Conservation (phyloP, 306 rosid species). For the Lathyrus tuberosus region DNA sequence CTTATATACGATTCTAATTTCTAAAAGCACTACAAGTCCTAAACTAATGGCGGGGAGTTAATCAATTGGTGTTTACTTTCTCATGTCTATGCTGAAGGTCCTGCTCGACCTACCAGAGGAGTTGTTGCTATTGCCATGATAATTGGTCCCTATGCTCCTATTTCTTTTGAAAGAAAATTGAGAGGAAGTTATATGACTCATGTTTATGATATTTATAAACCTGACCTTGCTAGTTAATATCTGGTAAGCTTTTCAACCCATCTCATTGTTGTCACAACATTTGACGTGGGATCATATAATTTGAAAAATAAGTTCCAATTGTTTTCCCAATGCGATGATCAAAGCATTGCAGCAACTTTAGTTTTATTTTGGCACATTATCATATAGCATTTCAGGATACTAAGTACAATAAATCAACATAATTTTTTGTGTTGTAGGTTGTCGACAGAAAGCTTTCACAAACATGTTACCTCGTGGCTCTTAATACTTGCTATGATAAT, state of each 20-base stretch:
- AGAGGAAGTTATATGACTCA: constrained; percentile 96
- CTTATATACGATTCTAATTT: background rate
- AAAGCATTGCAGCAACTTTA: constrained; percentile 6
- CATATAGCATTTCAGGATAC: constrained; percentile 36
- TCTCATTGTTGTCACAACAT: constrained; percentile 10
- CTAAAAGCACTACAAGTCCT: too few species aligned
- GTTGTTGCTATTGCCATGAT: too few species aligned
- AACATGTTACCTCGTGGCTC: constrained; percentile 92
- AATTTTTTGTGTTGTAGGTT: too few species aligned
- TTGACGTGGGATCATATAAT: too few species aligned
- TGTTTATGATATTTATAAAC: constrained; percentile 96
- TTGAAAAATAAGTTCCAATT: too few species aligned
- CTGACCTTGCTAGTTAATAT: constrained; percentile 95
- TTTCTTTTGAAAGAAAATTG: constrained; percentile 90
- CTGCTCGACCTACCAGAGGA: too few species aligned
- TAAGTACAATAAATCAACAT: constrained; percentile 39
- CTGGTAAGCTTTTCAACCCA: constrained; percentile 61
- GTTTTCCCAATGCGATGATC: background rate
- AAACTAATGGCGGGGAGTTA: too few species aligned
- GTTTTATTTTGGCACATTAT: constrained; percentile 7
- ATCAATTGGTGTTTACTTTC: too few species aligned
- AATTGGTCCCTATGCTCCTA: constrained; percentile 44
- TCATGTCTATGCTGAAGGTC: too few species aligned
- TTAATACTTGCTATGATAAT: constrained; percentile 83
- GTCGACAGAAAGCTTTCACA: constrained; percentile 98